phyloP scores from a whole-genome alignment of 164 flowering plant species.

The Tetracentron sinense region DNA sequence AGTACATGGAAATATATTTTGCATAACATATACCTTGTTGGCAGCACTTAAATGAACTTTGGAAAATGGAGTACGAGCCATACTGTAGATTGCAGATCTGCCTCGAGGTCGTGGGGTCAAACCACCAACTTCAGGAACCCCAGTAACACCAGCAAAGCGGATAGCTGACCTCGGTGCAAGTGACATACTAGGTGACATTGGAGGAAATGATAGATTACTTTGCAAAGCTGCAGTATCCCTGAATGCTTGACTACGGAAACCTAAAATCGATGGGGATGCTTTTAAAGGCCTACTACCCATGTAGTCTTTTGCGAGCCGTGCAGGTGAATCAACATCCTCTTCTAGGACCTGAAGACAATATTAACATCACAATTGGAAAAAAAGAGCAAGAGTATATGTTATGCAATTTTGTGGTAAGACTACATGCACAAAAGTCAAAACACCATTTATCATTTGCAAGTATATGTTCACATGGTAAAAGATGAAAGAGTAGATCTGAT shows the following conservation, averaged over 20 bases:
- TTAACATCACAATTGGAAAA: conserved; percentile 14
- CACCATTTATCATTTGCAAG: background rate
- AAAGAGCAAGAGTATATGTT: background rate
- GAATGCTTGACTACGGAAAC: conserved; percentile 35
- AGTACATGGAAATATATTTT: background rate
- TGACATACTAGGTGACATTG: conserved; percentile 34
- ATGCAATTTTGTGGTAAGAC: background rate
- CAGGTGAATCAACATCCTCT: conserved; percentile 65
- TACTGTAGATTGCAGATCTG: conserved; percentile 77
- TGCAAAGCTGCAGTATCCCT: conserved; percentile 32
- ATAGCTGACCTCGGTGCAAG: conserved; percentile 36
- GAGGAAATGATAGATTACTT: conserved; percentile 23
- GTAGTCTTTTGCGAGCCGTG: conserved; percentile 89
- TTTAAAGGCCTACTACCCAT: conserved; percentile 73
- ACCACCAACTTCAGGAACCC: conserved; percentile 45
- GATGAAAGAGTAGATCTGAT: conserved; percentile 2
- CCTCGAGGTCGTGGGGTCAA: conserved; percentile 63
- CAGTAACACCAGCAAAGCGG: conserved; percentile 15
- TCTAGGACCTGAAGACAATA: conserved; percentile 43
- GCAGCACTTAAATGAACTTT: conserved; percentile 31
- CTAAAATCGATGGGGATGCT: conserved; percentile 47
- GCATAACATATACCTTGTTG: conserved; percentile 38
- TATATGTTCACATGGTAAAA: background rate
- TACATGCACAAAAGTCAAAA: background rate
- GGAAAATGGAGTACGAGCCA: conserved; percentile 87